Evolutionary conservation across 192 early-diverging fungal genomes (phyloP).

Genomic region (Lunasporangiospora selenospora): DNA sequence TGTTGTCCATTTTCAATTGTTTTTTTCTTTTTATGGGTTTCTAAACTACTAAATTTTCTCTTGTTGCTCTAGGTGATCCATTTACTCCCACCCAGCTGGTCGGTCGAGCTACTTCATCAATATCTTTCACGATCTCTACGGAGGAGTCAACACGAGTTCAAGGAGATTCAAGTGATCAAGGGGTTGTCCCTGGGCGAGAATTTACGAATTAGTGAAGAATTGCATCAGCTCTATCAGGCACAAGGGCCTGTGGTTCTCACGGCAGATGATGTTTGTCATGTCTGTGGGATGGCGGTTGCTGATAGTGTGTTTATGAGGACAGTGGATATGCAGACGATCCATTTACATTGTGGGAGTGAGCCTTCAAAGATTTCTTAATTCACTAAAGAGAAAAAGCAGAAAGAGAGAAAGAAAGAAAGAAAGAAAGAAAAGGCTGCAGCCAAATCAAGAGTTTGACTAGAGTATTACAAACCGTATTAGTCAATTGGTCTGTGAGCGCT

Average conservation of each 20-base stretch:
- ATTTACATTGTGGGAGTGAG: slow-evolving; percentile 50
- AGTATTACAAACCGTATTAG: neutral
- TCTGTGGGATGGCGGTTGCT: slow-evolving; percentile 48
- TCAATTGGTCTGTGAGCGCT: no score
- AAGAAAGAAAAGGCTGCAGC: neutral
- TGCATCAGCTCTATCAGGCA: slow-evolving; percentile 47
- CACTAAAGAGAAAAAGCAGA: no score
- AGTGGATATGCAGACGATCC: slow-evolving; percentile 40
- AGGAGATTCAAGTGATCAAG: slow-evolving; percentile 54
- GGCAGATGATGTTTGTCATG: slow-evolving; percentile 44
- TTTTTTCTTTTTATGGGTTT: neutral
- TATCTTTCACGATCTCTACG: slow-evolving; percentile 56
- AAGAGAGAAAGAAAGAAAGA: no score
- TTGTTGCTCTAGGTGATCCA: slow-evolving; percentile 49
- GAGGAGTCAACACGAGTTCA: slow-evolving; percentile 51
- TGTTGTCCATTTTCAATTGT: neutral
- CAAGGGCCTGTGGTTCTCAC: slow-evolving; percentile 52
- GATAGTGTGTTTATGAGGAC: slow-evolving; percentile 49
- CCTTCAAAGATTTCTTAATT: no score
- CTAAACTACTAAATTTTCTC: neutral
- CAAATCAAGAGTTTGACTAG: neutral
- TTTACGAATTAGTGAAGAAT: slow-evolving; percentile 45
- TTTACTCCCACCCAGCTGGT: slow-evolving; percentile 57
- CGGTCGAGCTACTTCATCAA: slow-evolving; percentile 54
- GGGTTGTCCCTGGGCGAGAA: slow-evolving; percentile 61